Evolutionary conservation across 129 eudicot species (phyloP).

Genomic region (Flaveria brownii): DNA sequence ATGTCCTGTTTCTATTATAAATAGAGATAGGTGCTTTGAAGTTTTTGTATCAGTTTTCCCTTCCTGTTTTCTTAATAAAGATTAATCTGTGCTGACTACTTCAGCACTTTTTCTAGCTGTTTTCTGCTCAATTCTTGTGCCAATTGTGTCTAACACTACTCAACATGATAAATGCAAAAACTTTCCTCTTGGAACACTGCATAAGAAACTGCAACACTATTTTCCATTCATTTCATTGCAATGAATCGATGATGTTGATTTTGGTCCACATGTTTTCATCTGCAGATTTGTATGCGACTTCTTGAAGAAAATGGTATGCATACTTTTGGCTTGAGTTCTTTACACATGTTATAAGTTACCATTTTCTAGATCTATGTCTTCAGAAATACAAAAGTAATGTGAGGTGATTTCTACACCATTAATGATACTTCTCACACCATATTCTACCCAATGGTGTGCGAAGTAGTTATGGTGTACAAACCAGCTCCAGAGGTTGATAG

Average conservation of each 20-base stretch:
- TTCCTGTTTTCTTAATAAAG: too few species aligned
- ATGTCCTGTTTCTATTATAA: too few species aligned
- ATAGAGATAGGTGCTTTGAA: too few species aligned
- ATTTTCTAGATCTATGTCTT: not conserved
- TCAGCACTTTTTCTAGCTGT: too few species aligned
- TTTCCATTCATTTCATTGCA: not conserved
- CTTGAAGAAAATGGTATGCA: constrained; percentile 76
- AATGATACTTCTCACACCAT: not conserved
- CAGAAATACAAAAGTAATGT: not conserved
- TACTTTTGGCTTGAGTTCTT: not conserved
- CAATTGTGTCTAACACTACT: too few species aligned
- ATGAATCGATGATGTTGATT: not conserved
- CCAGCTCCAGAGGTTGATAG: not conserved
- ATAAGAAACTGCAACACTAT: not conserved
- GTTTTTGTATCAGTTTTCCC: too few species aligned
- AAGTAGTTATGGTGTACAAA: not conserved
- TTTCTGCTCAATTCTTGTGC: too few species aligned
- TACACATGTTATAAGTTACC: not conserved
- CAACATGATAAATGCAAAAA: constrained; percentile 9
- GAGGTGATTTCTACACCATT: not conserved
- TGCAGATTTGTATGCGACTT: constrained; percentile 86
- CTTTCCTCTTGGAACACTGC: not conserved
- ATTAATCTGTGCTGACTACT: too few species aligned
- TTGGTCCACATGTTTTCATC: constrained; percentile 16
- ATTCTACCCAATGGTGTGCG: not conserved